Base-by-base conservation (phyloP, 305 asterid genomes). In the Fraxinus dipetala region DNA sequence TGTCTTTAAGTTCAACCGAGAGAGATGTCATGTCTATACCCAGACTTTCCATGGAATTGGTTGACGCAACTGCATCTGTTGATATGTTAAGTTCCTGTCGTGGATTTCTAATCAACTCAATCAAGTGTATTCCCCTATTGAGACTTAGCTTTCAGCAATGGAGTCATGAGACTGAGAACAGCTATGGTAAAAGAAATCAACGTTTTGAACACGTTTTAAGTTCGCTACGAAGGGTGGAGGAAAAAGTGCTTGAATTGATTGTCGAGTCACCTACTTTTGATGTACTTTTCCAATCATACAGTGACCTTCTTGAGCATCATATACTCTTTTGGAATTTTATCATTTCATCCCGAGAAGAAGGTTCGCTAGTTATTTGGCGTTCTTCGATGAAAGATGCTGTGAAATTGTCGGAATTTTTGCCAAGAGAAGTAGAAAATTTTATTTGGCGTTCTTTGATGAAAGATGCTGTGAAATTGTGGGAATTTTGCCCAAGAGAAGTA, bases 261-360 rank as follows among this genome's bases (percentile, higher is more conserved):
- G 89, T 84, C 36, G 90, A 84, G 78, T 88, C 96, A 2, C 85
- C 89, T 78, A 88, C 88, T 79, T 91, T 91, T 89, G 93, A 91
- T 85, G 87, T 79, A 74, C 87, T 88, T 78, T 91, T 93, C 35
- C 84, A 81, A 82, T 83, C 87, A 24, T 96, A 89, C 72, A 80
- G 80, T 32, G 87, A 89, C 45, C 97, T 95, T 81, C 89, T 96
- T 84, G 97, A 92, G 72, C 92, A 92, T 88, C 99, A 94, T 87
- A 82, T 79, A 24, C 90, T 90, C 84, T 89, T 93, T 69, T 96
- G 98, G 98, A 86, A 86, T 61, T 87, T 93, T 76, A 79, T 89
- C 34, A 82, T 81, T 79, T 84, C 92, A 79, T 87, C 95, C 75
- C 85, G 83, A 86, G 65, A 48, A 73, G 97, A 92, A 43, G 63